A percentile compares a stretch with the other conserved stretches of the same genome.
These are phyloP conservation scores for Rhizoctonia solani DNA, from an alignment of 1,284 basidiomycete species.

Conservation along the genomic window DNA sequence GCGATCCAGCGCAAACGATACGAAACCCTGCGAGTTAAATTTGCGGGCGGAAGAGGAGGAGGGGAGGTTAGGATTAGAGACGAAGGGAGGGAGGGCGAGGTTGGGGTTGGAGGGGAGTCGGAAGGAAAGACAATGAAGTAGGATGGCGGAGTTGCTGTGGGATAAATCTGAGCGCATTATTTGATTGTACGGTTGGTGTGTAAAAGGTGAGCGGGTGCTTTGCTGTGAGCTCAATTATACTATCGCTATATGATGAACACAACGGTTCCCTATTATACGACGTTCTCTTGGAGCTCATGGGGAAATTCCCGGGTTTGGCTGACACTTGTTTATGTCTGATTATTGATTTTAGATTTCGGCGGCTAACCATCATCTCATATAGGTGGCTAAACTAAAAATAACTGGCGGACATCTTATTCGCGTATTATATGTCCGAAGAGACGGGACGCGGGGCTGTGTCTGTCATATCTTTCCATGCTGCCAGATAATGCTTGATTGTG, in stretches of 20 bases:
- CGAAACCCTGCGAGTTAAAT: slow-evolving; percentile 75
- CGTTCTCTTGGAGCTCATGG: slow-evolving; percentile 16
- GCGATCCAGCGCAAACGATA: slow-evolving; percentile 81
- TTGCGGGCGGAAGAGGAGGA: slow-evolving; percentile 58
- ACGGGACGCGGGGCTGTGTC: too few species aligned
- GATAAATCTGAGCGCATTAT: neutral
- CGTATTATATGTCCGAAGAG: too few species aligned
- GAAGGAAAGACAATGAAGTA: neutral
- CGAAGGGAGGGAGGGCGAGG: neutral
- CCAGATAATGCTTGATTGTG: too few species aligned
- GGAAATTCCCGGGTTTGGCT: slow-evolving; percentile 23
- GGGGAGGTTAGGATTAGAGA: slow-evolving; percentile 4
- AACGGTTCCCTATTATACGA: slow-evolving; percentile 32
- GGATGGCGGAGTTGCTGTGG: neutral
- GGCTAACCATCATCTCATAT: too few species aligned
- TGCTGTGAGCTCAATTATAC: too few species aligned
- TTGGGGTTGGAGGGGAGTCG: neutral
- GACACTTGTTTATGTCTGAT: neutral
- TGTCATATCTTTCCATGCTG: too few species aligned
- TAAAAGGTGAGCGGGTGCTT: neutral
- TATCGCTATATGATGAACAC: slow-evolving; percentile 15
- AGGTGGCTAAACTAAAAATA: too few species aligned
- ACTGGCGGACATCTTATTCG: too few species aligned
- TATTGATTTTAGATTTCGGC: too few species aligned
- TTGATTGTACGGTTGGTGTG: neutral